phyloP scores from a whole-genome alignment of 139 green algal genomes.

The Chlorella sorokiniana region DNA sequence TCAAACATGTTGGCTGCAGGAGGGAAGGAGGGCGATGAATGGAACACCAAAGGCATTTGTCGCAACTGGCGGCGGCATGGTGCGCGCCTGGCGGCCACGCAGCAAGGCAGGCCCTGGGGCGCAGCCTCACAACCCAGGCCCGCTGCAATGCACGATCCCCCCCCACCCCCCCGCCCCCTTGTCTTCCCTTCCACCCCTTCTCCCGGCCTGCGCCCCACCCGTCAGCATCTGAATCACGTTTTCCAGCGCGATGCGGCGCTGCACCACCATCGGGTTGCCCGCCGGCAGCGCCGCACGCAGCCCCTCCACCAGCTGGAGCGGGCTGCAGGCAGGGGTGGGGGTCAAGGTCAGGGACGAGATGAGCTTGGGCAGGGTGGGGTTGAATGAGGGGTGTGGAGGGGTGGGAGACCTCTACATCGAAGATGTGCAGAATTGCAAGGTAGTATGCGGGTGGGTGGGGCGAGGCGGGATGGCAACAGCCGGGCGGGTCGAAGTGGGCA shows the following conservation, averaged over 20 bases:
- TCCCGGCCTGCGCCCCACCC: slow-evolving; percentile 39
- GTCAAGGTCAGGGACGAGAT: background rate
- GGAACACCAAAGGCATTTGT: too few relatives aligned
- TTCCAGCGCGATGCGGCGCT: slow-evolving; percentile 75
- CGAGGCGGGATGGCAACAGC: too few relatives aligned
- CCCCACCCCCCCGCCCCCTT: background rate
- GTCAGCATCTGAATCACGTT: slow-evolving; percentile 69
- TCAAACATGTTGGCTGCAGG: slow-evolving; percentile 74
- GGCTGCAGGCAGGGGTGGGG: slow-evolving; percentile 2
- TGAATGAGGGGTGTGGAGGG: background rate
- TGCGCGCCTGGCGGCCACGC: too few relatives aligned
- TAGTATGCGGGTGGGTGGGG: too few relatives aligned
- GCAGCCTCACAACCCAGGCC: too few relatives aligned
- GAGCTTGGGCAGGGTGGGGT: background rate
- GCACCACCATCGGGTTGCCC: slow-evolving; percentile 49
- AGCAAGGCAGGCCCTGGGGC: too few relatives aligned
- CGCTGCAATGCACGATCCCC: background rate
- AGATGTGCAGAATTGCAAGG: too few relatives aligned
- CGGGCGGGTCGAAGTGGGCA: too few relatives aligned
- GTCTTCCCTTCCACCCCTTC: background rate
- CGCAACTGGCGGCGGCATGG: too few relatives aligned
- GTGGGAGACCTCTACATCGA: too few relatives aligned
- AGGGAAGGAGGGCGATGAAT: background rate
- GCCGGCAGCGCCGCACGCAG: slow-evolving; percentile 68
- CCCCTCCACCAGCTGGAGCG: slow-evolving; percentile 71